Evolutionary conservation across 257 asterid species (phyloP).

Genomic region (Leonotis leonurus): DNA sequence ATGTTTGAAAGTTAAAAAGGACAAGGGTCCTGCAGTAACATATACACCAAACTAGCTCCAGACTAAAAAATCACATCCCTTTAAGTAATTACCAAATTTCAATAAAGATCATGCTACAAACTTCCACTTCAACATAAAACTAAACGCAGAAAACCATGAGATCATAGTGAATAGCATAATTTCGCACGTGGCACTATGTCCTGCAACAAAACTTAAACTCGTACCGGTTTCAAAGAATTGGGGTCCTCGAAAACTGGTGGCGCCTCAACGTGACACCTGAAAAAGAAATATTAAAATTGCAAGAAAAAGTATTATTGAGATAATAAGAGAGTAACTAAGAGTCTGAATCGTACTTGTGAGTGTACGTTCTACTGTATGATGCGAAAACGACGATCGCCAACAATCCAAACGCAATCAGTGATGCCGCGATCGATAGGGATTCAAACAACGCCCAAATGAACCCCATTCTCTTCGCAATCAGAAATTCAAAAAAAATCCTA

Average conservation of each 20-base stretch:
- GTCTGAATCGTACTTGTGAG: conserved; percentile 39
- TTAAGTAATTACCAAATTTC: not conserved
- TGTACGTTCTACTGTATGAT: conserved; percentile 51
- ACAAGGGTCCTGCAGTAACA: not conserved
- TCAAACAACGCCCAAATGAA: conserved; percentile 43
- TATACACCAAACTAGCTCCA: not conserved
- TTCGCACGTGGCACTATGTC: not conserved
- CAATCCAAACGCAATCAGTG: conserved; percentile 42
- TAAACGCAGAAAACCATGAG: not conserved
- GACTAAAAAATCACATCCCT: not conserved
- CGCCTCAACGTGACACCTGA: conserved; percentile 65
- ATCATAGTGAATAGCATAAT: not conserved
- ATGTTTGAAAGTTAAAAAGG: not conserved
- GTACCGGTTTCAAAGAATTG: conserved; percentile 65
- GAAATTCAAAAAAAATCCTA: not conserved
- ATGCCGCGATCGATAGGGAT: conserved; percentile 40
- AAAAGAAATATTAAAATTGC: not conserved
- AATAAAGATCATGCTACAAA: not conserved
- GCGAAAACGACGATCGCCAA: conserved; percentile 45
- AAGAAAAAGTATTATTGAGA: not conserved
- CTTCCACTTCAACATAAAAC: not conserved
- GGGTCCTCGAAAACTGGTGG: conserved; percentile 88
- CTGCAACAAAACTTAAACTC: not conserved
- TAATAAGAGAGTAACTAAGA: not conserved
- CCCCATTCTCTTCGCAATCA: conserved; percentile 28